Conservation (phyloP, 805 yeast species). For the Maudiozyma saulgeensis region DNA sequence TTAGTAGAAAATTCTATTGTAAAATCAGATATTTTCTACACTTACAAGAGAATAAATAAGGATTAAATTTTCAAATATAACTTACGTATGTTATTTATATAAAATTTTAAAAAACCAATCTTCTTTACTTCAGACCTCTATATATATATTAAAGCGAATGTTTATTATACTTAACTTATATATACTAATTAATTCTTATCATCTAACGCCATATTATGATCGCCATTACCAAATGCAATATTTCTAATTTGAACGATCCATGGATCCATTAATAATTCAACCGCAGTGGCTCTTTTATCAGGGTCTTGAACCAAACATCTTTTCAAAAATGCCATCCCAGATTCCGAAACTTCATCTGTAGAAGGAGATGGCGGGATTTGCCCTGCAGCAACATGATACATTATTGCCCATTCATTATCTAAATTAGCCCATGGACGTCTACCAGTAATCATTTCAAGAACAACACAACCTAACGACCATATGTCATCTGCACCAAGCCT, state of each 20-base stretch:
- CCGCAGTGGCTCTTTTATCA: conserved; percentile 67
- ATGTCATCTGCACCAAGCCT: conserved; percentile 52
- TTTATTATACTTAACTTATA: too few relatives aligned
- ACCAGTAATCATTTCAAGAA: conserved; percentile 94
- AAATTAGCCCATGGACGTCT: conserved; percentile 94
- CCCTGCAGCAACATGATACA: conserved; percentile 97
- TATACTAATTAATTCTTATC: background rate
- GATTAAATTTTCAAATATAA: background rate
- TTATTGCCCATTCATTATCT: conserved; percentile 96
- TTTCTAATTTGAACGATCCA: conserved; percentile 74
- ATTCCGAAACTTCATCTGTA: conserved; percentile 66
- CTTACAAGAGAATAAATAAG: conserved; percentile 19
- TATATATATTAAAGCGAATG: background rate
- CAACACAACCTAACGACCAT: conserved; percentile 96
- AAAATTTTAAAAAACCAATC: background rate
- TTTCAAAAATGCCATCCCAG: conserved; percentile 64
- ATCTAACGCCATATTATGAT: background rate
- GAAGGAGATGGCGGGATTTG: conserved; percentile 80
- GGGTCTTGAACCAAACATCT: conserved; percentile 82
- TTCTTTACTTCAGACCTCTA: background rate
- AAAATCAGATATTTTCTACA: conserved; percentile 23
- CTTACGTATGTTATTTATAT: background rate
- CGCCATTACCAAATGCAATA: conserved; percentile 44
- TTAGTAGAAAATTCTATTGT: conserved; percentile 15
- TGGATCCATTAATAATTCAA: conserved; percentile 76